Conservation (phyloP, 208 protist genomes). For the Blastocrithidia nonstop region DNA sequence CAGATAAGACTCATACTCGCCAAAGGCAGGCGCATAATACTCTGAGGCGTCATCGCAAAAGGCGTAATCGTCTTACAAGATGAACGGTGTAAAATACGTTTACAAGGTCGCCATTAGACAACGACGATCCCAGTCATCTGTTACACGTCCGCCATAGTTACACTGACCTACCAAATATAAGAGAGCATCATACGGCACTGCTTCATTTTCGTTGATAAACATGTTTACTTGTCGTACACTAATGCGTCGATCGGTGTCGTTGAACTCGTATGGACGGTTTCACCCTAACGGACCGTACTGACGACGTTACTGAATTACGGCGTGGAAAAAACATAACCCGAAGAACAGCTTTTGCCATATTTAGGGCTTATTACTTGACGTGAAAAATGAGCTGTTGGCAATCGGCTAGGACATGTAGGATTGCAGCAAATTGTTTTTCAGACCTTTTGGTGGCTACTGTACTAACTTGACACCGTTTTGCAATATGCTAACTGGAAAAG, state of each 20-base stretch:
- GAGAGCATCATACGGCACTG: slow-evolving; percentile 89
- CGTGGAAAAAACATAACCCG: slow-evolving; percentile 93
- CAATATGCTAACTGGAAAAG: slow-evolving; percentile 95
- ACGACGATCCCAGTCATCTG: slow-evolving; percentile 88
- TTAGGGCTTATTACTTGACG: slow-evolving; percentile 57
- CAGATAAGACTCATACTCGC: slow-evolving; percentile 69
- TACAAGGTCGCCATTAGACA: slow-evolving; percentile 83
- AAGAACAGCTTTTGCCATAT: slow-evolving; percentile 88
- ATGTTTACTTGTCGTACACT: slow-evolving; percentile 91
- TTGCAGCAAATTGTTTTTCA: slow-evolving; percentile 92
- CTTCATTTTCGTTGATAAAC: slow-evolving; percentile 86
- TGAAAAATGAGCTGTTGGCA: slow-evolving; percentile 74
- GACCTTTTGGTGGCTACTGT: slow-evolving; percentile 95
- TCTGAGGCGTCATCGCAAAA: slow-evolving; percentile 73
- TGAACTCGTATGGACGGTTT: slow-evolving; percentile 96
- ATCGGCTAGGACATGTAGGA: slow-evolving; percentile 88
- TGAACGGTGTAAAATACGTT: slow-evolving; percentile 73
- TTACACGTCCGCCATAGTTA: slow-evolving; percentile 90
- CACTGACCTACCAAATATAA: slow-evolving; percentile 87
- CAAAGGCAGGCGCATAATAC: slow-evolving; percentile 76
- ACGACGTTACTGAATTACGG: slow-evolving; percentile 93
- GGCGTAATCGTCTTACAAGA: slow-evolving; percentile 83
- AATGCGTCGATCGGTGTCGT: slow-evolving; percentile 92
- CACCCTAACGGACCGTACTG: slow-evolving; percentile 93
- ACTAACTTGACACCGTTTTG: slow-evolving; percentile 97